Percentiles rank a stretch among this genome's conserved stretches.
Conservation (phyloP, 345 rosid species). For the Eucalyptus tenuipes region DNA sequence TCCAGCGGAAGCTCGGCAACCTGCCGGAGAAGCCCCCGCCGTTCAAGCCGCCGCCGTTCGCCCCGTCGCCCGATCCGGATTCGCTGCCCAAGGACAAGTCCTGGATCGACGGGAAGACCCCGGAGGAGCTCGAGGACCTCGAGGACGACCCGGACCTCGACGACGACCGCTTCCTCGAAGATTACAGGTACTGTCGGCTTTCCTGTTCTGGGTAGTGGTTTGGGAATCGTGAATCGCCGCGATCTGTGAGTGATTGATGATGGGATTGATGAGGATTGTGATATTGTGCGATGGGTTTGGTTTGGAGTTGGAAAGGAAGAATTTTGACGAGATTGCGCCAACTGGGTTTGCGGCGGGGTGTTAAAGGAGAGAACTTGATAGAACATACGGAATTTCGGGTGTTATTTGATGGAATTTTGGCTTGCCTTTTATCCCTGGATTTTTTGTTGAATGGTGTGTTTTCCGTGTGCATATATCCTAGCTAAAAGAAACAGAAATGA, state of each 20-base stretch:
- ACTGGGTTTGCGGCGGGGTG: background rate
- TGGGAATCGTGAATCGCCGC: background rate
- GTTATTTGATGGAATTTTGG: background rate
- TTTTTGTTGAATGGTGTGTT: background rate
- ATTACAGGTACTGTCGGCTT: conserved; percentile 44
- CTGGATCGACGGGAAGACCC: conserved; percentile 65
- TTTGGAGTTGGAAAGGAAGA: background rate
- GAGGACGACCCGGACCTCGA: conserved; percentile 74
- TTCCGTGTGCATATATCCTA: background rate
- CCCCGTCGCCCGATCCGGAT: conserved; percentile 54
- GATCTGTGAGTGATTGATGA: background rate
- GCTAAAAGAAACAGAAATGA: background rate
- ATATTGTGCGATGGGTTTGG: background rate
- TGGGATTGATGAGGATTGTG: background rate
- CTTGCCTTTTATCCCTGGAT: background rate
- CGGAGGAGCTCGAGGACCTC: conserved; percentile 76
- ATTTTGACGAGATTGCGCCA: background rate
- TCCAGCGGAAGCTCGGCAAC: conserved; percentile 91
- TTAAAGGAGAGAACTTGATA: background rate
- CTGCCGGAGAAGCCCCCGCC: conserved; percentile 73
- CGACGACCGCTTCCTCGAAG: conserved; percentile 82
- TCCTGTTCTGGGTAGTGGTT: background rate
- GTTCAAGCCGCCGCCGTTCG: conserved; percentile 77
- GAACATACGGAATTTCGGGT: background rate
- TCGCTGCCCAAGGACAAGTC: conserved; percentile 66